Conservation (phyloP, 345 rosid species). For the Ceriops tagal region DNA sequence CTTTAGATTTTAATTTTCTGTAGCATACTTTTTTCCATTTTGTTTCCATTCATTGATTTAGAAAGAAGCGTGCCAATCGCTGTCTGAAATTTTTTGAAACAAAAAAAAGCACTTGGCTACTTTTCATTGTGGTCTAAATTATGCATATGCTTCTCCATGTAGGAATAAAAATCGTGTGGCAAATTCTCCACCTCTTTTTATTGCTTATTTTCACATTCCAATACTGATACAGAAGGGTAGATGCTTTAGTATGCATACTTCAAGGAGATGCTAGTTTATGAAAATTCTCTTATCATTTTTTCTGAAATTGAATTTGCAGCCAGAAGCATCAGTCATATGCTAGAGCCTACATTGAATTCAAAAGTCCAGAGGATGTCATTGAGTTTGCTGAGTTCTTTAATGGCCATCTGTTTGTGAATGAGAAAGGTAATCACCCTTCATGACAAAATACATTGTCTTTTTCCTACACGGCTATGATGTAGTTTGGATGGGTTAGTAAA, state of each 20-base stretch:
- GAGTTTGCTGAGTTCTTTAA: slow-evolving; percentile 74
- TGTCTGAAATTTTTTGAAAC: no score
- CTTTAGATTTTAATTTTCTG: background rate
- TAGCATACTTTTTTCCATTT: background rate
- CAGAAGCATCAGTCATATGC: slow-evolving; percentile 55
- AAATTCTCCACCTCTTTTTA: background rate
- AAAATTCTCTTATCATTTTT: background rate
- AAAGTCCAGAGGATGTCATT: slow-evolving; percentile 54
- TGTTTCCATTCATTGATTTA: no score
- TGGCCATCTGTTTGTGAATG: slow-evolving; percentile 70
- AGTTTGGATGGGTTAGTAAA: no score
- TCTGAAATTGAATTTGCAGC: slow-evolving; percentile 39
- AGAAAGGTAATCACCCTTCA: slow-evolving; percentile 52
- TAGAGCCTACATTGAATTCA: slow-evolving; percentile 65
- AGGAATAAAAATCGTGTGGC: background rate
- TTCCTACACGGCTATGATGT: background rate
- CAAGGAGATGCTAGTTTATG: background rate
- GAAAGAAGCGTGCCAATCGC: no score
- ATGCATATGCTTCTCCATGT: background rate
- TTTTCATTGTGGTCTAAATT: background rate
- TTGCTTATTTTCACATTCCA: background rate
- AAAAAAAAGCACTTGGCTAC: no score
- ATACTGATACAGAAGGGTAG: background rate
- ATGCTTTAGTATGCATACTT: slow-evolving; percentile 1
- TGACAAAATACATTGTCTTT: background rate